phyloP scores from a whole-genome alignment of 495 filamentous ascomycete species.

The Aspergillus cristatus region DNA sequence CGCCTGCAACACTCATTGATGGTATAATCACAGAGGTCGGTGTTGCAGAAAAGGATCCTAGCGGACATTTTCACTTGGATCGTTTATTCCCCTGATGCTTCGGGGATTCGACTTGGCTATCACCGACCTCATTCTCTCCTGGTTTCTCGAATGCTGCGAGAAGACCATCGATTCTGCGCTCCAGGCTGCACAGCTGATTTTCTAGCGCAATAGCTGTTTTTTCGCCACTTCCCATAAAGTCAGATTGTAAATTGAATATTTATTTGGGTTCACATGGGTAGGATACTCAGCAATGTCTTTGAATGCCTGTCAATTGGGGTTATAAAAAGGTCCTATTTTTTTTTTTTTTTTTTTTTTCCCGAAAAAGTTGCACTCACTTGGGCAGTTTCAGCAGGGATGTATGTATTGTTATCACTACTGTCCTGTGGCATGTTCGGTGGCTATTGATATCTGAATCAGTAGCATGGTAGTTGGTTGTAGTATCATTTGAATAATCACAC shows the following conservation, averaged over 20 bases:
- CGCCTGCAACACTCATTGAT: constrained; percentile 77
- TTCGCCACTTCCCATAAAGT: constrained; percentile 38
- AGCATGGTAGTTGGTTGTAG: too few species aligned
- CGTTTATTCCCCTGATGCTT: constrained; percentile 34
- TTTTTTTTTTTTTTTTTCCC: too few species aligned
- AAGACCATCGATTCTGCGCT: constrained; percentile 50
- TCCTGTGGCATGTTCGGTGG: neutral
- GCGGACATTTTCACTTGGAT: constrained; percentile 67
- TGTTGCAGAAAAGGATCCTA: constrained; percentile 64
- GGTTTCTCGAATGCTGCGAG: constrained; percentile 36
- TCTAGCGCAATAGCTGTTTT: constrained; percentile 47
- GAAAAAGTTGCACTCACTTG: too few species aligned
- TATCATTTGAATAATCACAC: too few species aligned
- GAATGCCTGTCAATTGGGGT: constrained; percentile 21
- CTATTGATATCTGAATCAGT: neutral
- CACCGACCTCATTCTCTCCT: neutral
- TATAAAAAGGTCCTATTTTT: too few species aligned
- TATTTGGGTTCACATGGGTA: neutral
- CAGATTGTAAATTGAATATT: neutral
- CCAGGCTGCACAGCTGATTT: constrained; percentile 41
- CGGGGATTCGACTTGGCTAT: constrained; percentile 3
- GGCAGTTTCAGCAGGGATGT: neutral
- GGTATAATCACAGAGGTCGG: constrained; percentile 90
- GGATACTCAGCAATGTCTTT: constrained; percentile 28
- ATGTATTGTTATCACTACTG: too few species aligned